Conservation (phyloP, 164 flowering plant species). For the Tetracentron sinense region DNA sequence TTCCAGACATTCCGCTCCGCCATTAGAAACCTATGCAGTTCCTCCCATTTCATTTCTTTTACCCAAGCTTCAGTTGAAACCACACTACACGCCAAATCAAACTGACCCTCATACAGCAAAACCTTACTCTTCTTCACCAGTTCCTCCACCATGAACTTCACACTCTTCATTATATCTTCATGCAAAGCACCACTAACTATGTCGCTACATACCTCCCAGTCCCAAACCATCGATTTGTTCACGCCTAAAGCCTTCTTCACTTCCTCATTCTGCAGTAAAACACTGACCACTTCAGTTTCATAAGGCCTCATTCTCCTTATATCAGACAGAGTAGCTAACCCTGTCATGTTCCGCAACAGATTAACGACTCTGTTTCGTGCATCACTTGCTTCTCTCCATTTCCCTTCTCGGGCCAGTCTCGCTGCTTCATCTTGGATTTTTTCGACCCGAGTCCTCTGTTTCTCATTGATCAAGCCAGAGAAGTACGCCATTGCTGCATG, state of each 20-base stretch:
- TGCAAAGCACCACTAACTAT: slow-evolving; percentile 42
- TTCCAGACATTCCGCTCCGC: slow-evolving; percentile 70
- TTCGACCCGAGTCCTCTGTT: slow-evolving; percentile 36
- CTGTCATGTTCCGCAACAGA: slow-evolving; percentile 19
- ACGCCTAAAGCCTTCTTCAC: slow-evolving; percentile 50
- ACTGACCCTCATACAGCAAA: slow-evolving; percentile 42
- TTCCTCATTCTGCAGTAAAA: slow-evolving; percentile 30
- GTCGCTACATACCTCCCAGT: slow-evolving; percentile 58
- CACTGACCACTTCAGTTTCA: slow-evolving; percentile 27
- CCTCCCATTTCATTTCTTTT: slow-evolving; percentile 63
- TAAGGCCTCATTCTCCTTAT: slow-evolving; percentile 36
- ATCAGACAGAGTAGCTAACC: slow-evolving; percentile 27
- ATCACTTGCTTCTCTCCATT: slow-evolving; percentile 26
- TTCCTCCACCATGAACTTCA: slow-evolving; percentile 50
- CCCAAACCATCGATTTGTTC: slow-evolving; percentile 28
- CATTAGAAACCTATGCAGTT: slow-evolving; percentile 32
- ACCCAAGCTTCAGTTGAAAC: slow-evolving; percentile 73
- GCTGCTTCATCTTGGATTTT: slow-evolving; percentile 19
- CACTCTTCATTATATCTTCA: slow-evolving; percentile 84
- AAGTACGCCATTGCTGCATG: slow-evolving; percentile 53
- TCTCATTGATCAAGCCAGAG: slow-evolving; percentile 58
- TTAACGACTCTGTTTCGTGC: slow-evolving; percentile 9
- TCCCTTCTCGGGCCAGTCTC: slow-evolving; percentile 11
- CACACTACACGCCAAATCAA: slow-evolving; percentile 67
- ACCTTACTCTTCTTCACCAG: slow-evolving; percentile 37